Base-by-base conservation (phyloP, 768 basidiomycete genomes). In the Termitomyces sp. region DNA sequence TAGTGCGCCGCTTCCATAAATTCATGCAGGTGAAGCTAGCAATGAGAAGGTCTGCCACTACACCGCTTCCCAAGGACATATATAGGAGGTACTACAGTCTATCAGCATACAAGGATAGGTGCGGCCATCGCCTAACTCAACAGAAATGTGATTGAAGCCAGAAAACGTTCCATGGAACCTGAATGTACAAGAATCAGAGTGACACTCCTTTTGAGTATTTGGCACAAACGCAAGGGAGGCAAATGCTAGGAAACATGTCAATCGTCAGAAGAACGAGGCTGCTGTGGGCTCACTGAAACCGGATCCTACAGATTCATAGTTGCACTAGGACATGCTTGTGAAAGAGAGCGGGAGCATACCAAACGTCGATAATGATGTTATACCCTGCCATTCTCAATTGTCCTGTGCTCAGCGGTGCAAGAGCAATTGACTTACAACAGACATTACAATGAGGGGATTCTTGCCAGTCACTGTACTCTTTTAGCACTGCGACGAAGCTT, bases 1-100 rank as follows among this genome's bases (percentile, higher is more conserved):
- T 68, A 18, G 72, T 73, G 10, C 71, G 66, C 48, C 63, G 72
- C 56, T 62, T 65, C 16, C 67, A 66, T 10, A 79, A 58, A 6
- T 69, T 65, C 10, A 72, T 54, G 59, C 76, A 77, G 7, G 77
- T 65, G 4, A 73, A 70, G 7, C 40, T 55, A 7, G 76, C 72
- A 55, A 81, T 77, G 18, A 75, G 54, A 28, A 74, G 62, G 56
- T 81, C 79, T 3, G 76, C 77, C 23, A 69, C 65, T 3, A 79
- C 76, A 3, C 74, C 76, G 40, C 69, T 67, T 30, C 67, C 71
- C 3, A 75, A 60, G 3, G 72, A 66, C 12, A 61, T 57, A 53
- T 75, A 73, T 59, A 76, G 59, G 8, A 73, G 62, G 56, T 67
- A 70, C 73, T 72, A 18, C 7, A 47, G 41, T 2, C 10, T 3